A percentile compares a stretch with the other conserved stretches of the same genome.
phyloP scores from a whole-genome alignment of 176 grass and related monocot species.

The Oryza brachyantha region DNA sequence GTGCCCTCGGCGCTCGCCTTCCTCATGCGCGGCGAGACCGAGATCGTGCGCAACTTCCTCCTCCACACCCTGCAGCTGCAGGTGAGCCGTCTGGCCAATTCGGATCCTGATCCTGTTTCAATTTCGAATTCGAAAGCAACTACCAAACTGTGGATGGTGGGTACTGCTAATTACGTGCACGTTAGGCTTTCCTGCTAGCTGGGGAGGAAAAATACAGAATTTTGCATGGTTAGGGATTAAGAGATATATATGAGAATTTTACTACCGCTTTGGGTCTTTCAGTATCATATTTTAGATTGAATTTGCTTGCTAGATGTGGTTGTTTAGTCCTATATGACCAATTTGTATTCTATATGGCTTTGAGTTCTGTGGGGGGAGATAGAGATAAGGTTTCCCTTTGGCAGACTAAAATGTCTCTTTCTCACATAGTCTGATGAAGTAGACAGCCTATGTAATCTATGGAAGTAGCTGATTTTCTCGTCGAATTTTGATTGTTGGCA shows the following conservation, averaged over 20 bases:
- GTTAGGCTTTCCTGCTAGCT: neutral
- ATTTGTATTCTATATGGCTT: neutral
- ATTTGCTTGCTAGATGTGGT: neutral
- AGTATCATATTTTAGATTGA: neutral
- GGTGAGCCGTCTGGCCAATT: slow-evolving; percentile 46
- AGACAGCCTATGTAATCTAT: neutral
- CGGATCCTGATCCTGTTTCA: slow-evolving; percentile 3
- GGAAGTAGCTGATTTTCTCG: neutral
- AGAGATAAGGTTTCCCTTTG: slow-evolving; percentile 31
- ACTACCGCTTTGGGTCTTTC: neutral
- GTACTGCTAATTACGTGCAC: slow-evolving; percentile 29
- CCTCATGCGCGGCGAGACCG: slow-evolving; percentile 88
- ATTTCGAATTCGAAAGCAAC: neutral
- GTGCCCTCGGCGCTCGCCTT: slow-evolving; percentile 95
- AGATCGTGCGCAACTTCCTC: slow-evolving; percentile 96
- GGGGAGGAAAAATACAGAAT: neutral
- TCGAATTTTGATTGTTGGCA: neutral
- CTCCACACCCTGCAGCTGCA: slow-evolving; percentile 96
- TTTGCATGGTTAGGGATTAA: neutral
- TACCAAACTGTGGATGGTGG: neutral
- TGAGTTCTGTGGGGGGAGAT: neutral
- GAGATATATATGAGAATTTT: slow-evolving; percentile 2
- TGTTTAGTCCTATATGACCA: neutral
- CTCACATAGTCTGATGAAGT: neutral
- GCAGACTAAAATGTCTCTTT: slow-evolving; percentile 7